Percentiles rank a stretch among this genome's conserved stretches.
Conservation (phyloP, 2,329 filamentous ascomycete genomes). For the Neofusicoccum laricinum region DNA sequence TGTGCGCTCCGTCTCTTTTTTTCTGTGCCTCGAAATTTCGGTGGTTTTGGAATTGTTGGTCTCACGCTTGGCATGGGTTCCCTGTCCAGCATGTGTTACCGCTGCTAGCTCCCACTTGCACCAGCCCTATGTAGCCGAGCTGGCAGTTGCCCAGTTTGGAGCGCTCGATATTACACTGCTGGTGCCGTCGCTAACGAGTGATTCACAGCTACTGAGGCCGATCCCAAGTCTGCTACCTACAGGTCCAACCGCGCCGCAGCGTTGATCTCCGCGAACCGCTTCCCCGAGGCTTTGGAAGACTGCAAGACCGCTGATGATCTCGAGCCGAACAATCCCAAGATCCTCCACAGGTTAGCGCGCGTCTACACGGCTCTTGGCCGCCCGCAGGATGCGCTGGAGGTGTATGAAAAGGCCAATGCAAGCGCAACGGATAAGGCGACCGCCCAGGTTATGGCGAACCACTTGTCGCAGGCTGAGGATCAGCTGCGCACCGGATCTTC, state of each 20-base stretch:
- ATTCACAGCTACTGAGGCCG: conserved; percentile 74
- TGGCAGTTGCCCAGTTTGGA: conserved; percentile 9
- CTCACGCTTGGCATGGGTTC: neutral
- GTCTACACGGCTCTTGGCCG: conserved; percentile 86
- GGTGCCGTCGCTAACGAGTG: neutral
- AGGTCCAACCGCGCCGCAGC: conserved; percentile 93
- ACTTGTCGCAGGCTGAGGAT: conserved; percentile 76
- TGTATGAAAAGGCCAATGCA: conserved; percentile 76
- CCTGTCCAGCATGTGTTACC: neutral
- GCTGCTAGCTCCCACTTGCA: neutral
- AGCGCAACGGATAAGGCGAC: conserved; percentile 81
- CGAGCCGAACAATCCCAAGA: conserved; percentile 83
- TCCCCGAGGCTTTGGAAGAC: conserved; percentile 78
- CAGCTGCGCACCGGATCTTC: conserved; percentile 71
- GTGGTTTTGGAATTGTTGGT: neutral
- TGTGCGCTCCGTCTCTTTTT: conserved; percentile 26
- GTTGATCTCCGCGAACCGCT: conserved; percentile 83
- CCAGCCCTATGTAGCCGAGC: neutral
- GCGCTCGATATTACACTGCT: conserved; percentile 18
- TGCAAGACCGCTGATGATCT: conserved; percentile 77
- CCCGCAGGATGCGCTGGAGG: conserved; percentile 80
- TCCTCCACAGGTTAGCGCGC: conserved; percentile 80
- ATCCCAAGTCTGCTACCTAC: conserved; percentile 83
- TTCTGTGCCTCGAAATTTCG: neutral
- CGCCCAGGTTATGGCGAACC: conserved; percentile 81